Evolutionary conservation across 768 basidiomycete genomes (phyloP).

Genomic region (Trametes maxima): DNA sequence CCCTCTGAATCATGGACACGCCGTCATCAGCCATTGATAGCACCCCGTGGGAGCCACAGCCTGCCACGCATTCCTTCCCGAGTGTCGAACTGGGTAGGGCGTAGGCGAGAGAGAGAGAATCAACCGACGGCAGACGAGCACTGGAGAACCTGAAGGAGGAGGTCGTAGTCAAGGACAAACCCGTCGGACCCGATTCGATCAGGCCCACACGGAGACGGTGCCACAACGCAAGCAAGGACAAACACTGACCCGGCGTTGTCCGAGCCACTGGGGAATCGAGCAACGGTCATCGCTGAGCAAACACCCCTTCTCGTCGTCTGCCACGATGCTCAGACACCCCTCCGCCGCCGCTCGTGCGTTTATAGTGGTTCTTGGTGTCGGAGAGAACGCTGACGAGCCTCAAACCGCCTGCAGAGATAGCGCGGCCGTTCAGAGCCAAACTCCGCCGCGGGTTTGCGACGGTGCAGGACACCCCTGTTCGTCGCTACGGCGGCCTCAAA

Average conservation of each 20-base stretch:
- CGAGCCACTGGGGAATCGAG: slow-evolving; percentile 15
- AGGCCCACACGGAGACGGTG: not conserved
- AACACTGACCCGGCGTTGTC: slow-evolving; percentile 21
- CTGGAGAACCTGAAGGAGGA: too few relatives aligned
- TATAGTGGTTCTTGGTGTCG: not conserved
- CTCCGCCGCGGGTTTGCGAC: slow-evolving; percentile 60
- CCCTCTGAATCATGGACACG: not conserved
- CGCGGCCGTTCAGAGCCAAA: slow-evolving; percentile 35
- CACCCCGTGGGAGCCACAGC: too few relatives aligned
- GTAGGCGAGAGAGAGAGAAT: not conserved
- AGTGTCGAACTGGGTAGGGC: too few relatives aligned
- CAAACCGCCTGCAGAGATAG: slow-evolving; percentile 19
- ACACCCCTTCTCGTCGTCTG: slow-evolving; percentile 27
- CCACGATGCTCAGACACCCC: slow-evolving; percentile 36
- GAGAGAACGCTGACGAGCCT: not conserved
- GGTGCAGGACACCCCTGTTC: slow-evolving; percentile 80
- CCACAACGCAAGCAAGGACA: slow-evolving; percentile 18
- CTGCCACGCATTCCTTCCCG: too few relatives aligned
- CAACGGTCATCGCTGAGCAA: slow-evolving; percentile 19
- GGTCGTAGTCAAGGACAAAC: not conserved
- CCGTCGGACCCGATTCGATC: not conserved
- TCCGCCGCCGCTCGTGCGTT: slow-evolving; percentile 31
- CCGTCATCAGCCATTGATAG: too few relatives aligned
- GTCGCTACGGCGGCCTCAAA: slow-evolving; percentile 90
- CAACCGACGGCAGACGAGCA: too few relatives aligned